Base-by-base conservation (phyloP, 2,329 filamentous ascomycete species). In the Fusarium falciforme region DNA sequence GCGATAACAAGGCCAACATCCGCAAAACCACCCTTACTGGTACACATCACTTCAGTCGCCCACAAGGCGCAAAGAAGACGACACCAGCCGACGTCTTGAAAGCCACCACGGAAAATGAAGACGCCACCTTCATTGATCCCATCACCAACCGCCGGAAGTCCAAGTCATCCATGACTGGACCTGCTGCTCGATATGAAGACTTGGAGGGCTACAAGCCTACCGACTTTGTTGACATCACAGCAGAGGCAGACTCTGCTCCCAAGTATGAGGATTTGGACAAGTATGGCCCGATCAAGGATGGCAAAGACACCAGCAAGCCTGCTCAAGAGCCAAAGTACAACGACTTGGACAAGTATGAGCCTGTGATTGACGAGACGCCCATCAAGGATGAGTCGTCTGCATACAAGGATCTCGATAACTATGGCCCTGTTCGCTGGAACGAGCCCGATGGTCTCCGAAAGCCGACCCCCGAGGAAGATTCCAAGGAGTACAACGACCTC, bases 131-230 rank as follows among this genome's bases (percentile, higher is more conserved):
- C 25, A 90, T 91, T 49, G 89, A 91, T 66, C 89, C 89, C 4
- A 90, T 91, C 67, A 90, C 89, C 17, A 91, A 91, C 70, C 85
- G 88, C 36, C 89, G 85, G 68, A 83, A 89, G 5, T 67, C 77
- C 20, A 84, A 71, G 12, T 35, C 35, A 10, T 52, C 27, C 66
- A 82, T 44, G 8, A 52, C 67, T 2, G n/a, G 77, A 77, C 47
- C 70, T 16, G 58, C 67, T 33, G 62, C 68, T 16, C 61, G 57
- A 12, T 83, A 84, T 57, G 78, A 81, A 6, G 84, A 82, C 52
- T 72, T 82, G 4, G 75, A 79, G 67, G 78, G 77, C 61, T 85
- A 85, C 72, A 79, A 79, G 40, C 80, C 83, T 4, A 79, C 58
- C 62, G 81, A 60, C 62, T 79, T 64, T 71, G 52, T 70, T 55